These are phyloP conservation scores for Pleomassaria siparia DNA, from an alignment of 2,329 filamentous ascomycete species.

Conservation along the genomic window DNA sequence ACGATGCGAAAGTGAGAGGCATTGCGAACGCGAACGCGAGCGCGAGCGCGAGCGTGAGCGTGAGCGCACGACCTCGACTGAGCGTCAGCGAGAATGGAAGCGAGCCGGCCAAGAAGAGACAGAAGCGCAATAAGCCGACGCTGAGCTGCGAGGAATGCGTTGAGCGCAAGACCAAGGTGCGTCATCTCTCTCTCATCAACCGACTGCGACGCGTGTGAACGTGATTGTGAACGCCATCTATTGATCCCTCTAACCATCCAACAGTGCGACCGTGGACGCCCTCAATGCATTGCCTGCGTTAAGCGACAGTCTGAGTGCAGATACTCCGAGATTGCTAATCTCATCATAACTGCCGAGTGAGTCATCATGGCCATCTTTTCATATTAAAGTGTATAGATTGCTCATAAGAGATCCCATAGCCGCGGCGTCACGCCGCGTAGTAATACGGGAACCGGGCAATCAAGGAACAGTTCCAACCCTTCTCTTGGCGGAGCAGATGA, in stretches of 20 bases:
- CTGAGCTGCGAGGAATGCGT: conserved; percentile 79
- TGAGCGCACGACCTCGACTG: background rate
- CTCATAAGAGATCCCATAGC: conserved; percentile 29
- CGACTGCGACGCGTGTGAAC: background rate
- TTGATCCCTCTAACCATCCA: background rate
- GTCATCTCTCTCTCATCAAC: conserved; percentile 18
- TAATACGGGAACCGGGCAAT: conserved; percentile 24
- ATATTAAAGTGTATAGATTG: conserved; percentile 1
- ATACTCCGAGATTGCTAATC: conserved; percentile 75
- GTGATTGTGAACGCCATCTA: background rate
- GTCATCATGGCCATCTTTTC: no score
- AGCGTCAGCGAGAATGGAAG: background rate
- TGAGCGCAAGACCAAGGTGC: conserved; percentile 77
- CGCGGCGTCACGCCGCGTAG: conserved; percentile 26
- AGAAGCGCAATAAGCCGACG: conserved; percentile 83
- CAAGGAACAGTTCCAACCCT: conserved; percentile 34
- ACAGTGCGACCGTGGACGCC: conserved; percentile 74
- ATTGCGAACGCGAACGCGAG: no score
- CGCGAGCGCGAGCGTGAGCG: no score
- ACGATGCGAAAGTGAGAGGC: no score
- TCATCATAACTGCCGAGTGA: conserved; percentile 65
- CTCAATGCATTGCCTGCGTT: conserved; percentile 60
- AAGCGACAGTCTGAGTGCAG: conserved; percentile 75
- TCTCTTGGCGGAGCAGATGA: conserved; percentile 31
- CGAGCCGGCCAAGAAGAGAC: conserved; percentile 64